These are phyloP conservation scores for Calvatia gigantea DNA, from an alignment of 768 basidiomycete genomes.

Conservation along the genomic window DNA sequence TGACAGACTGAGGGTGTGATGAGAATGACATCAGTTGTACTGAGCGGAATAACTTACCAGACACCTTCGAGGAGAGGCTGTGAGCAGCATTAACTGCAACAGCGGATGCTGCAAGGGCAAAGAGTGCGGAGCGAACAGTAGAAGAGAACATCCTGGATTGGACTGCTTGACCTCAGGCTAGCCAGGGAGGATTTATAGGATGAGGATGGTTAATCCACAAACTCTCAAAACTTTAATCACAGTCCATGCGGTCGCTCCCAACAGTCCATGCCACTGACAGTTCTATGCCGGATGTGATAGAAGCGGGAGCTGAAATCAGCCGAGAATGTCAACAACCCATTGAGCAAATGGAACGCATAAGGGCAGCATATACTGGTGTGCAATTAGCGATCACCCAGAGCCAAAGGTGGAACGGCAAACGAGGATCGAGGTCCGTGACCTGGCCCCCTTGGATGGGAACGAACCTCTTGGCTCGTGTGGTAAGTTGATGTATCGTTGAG, in stretches of 20 bases:
- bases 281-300: not conserved
- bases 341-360: not conserved
- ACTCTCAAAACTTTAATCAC: not conserved
- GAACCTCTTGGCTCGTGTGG: no score
- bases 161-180: not conserved
- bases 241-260: slow-evolving; percentile 1
- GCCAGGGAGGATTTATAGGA: not conserved
- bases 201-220: not conserved
- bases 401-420: no score
- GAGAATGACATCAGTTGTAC: not conserved
- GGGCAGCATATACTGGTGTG: not conserved
- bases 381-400: no score
- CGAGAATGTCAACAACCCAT: not conserved
- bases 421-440: no score
- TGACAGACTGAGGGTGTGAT: slow-evolving; percentile 23
- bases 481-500: no score
- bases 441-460: no score
- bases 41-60: not conserved
- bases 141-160: slow-evolving; percentile 6
- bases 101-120: slow-evolving; percentile 1
- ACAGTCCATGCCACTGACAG: not conserved
- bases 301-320: not conserved
- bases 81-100: slow-evolving; percentile 2
- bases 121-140: slow-evolving; percentile 1
- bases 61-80: slow-evolving; percentile 6